phyloP scores from a whole-genome alignment of 352 stramenopile species.

The Phytophthora tubulina region DNA sequence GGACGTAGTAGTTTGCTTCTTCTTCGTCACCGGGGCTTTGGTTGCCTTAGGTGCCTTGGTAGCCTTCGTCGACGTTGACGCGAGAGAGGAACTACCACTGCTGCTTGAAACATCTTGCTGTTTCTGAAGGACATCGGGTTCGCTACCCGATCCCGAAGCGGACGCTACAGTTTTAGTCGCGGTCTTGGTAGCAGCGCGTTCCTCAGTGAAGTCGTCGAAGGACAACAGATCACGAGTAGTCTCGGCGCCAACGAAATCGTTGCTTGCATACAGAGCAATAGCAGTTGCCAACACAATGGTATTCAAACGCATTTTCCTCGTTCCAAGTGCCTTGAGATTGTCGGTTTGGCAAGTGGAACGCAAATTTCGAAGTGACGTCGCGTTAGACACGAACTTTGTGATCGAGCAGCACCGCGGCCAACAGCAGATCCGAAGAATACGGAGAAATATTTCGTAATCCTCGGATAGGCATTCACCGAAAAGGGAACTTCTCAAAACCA shows the following conservation, averaged over 20 bases:
- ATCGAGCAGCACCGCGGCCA: background rate
- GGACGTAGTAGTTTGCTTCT: background rate
- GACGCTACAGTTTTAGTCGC: background rate
- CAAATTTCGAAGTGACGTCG: conserved; percentile 12
- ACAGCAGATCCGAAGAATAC: conserved; percentile 7
- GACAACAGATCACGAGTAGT: background rate
- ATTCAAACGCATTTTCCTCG: conserved; percentile 22
- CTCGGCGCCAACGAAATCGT: background rate
- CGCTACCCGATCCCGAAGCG: conserved; percentile 1
- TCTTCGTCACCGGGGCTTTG: background rate
- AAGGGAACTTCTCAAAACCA: background rate
- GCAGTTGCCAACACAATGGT: conserved; percentile 17
- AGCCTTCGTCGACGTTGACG: background rate
- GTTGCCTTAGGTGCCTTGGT: background rate
- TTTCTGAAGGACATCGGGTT: background rate
- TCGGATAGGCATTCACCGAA: conserved; percentile 8
- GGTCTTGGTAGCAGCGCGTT: conserved; percentile 1
- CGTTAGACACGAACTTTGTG: background rate
- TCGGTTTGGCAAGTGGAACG: background rate
- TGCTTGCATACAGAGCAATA: conserved; percentile 22
- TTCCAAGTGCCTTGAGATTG: background rate
- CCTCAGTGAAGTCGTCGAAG: conserved; percentile 3
- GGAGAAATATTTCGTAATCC: conserved; percentile 15
- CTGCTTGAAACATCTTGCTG: background rate
- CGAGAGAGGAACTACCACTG: conserved; percentile 12